Percentiles rank a stretch among this genome's conserved stretches.
phyloP scores from a whole-genome alignment of 2,329 filamentous ascomycete genomes.

The Onygenales sp. region DNA sequence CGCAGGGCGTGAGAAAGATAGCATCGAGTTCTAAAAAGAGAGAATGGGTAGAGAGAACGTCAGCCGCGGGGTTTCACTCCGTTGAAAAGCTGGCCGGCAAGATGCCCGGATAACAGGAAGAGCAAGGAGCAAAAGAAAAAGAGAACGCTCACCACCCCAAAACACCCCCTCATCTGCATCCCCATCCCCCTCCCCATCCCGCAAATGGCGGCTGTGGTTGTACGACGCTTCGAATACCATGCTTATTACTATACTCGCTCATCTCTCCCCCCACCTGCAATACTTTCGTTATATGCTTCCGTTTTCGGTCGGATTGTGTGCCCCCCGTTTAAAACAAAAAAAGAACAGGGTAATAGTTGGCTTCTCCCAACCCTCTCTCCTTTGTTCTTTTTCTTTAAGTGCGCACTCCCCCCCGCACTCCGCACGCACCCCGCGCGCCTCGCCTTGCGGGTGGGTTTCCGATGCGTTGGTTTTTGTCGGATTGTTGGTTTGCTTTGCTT shows the following conservation, averaged over 20 bases:
- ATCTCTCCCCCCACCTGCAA: conserved; percentile 24
- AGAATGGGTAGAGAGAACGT: conserved; percentile 1
- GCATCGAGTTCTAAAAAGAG: conserved; percentile 51
- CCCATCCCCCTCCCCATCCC: too few species aligned
- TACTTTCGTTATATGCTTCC: background rate
- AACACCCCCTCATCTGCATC: conserved; percentile 71
- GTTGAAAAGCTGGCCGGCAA: too few species aligned
- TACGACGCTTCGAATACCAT: conserved; percentile 60
- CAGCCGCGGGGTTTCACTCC: background rate
- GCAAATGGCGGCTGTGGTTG: conserved; percentile 31
- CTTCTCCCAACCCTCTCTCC: too few species aligned
- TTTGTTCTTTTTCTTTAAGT: too few species aligned
- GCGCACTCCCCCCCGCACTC: too few species aligned
- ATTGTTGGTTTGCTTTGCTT: too few species aligned
- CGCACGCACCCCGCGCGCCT: too few species aligned
- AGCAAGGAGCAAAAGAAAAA: conserved; percentile 2
- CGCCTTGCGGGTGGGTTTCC: too few species aligned
- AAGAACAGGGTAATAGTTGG: too few species aligned
- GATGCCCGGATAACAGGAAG: background rate
- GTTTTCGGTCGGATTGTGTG: too few species aligned
- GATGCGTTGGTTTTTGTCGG: too few species aligned
- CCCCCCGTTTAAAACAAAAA: too few species aligned
- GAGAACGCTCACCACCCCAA: conserved; percentile 62
- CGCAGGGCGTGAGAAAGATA: conserved; percentile 51
- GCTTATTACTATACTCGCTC: conserved; percentile 21